Base-by-base conservation (phyloP, 192 early-diverging fungal genomes). In the Lunasporangiospora selenospora region DNA sequence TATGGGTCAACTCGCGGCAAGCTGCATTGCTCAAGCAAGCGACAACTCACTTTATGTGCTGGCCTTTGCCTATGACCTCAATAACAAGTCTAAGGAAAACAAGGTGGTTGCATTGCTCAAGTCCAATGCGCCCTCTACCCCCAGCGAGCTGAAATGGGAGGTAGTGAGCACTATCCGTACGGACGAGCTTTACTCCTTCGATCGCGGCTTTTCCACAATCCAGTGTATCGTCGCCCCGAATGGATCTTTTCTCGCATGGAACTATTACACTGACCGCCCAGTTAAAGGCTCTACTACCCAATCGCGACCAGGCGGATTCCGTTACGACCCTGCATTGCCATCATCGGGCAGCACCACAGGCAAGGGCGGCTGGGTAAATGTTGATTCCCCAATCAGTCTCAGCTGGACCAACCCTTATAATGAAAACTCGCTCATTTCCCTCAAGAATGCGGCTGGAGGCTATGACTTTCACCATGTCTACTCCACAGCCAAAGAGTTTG, bases 291-390 rank as follows among this genome's bases (percentile, higher is more conserved):
- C n/a, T 12, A 21, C 5, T 29, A 29, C 24, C n/a, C n/a, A n/a
- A 9, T 31, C 54, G 15, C 54, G 54, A 23, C 54, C 54, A 57
- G 54, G 54, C 12, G 54, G 54, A 43, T 33, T 57, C 54, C 54
- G 54, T 43, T 57, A 57, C 19, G 54, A 57, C 19, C 54, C 54
- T 11, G 6, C 30, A 18, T 32, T 33, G 12, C 3, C 54, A 32
- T 3, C 54, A 6, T 57, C 54, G 16, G 27, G 40, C 23, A 57
- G 40, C 8, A 57, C 54, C 13, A 57, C 41, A n/a, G 54, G 54
- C 10, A 57, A 57, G 30, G 54, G 54, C 30, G 54, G 54, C 10
- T 57, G 54, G 54, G 54, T 31, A 3, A 57, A 57, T 43, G 54
- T 57, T 1, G 54, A 57, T 27, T 44, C 27, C 41, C 54, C 40